phyloP scores from a whole-genome alignment of 2,329 filamentous ascomycete species.

The Fusarium transvaalense region DNA sequence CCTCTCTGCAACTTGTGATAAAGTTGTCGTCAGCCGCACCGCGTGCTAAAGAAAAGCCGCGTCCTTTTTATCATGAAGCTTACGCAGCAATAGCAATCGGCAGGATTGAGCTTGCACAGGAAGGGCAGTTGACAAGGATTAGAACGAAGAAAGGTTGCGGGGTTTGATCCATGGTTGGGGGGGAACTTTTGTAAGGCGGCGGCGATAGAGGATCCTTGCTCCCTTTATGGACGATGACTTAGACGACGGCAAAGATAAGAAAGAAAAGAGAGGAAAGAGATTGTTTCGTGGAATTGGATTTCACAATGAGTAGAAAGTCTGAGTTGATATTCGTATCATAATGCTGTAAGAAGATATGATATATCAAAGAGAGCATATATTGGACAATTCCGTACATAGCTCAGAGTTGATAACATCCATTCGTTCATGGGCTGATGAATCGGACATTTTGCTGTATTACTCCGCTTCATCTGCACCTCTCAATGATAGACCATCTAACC shows the following conservation, averaged over 20 bases:
- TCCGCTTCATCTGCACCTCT: conserved; percentile 24
- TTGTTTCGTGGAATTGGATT: background rate
- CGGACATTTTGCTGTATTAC: conserved; percentile 26
- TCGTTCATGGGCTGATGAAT: background rate
- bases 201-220: conserved; percentile 29
- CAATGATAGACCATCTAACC: background rate
- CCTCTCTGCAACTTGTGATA: background rate
- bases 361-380: background rate
- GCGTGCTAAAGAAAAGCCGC: conserved; percentile 15
- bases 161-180: conserved; percentile 12
- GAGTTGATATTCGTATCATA: background rate
- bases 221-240: background rate
- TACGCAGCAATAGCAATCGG: conserved; percentile 26
- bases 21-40: conserved; percentile 33
- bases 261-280: background rate
- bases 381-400: background rate
- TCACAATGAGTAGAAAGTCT: background rate
- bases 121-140: conserved; percentile 22
- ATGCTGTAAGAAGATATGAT: background rate
- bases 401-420: background rate
- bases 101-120: conserved; percentile 14
- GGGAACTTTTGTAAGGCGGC: conserved; percentile 40
- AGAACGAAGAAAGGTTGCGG: conserved; percentile 17
- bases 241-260: conserved; percentile 10
- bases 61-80: conserved; percentile 29